These are phyloP conservation scores for Juncus effusus DNA, from an alignment of 176 grass and related monocot species.

Conservation along the genomic window DNA sequence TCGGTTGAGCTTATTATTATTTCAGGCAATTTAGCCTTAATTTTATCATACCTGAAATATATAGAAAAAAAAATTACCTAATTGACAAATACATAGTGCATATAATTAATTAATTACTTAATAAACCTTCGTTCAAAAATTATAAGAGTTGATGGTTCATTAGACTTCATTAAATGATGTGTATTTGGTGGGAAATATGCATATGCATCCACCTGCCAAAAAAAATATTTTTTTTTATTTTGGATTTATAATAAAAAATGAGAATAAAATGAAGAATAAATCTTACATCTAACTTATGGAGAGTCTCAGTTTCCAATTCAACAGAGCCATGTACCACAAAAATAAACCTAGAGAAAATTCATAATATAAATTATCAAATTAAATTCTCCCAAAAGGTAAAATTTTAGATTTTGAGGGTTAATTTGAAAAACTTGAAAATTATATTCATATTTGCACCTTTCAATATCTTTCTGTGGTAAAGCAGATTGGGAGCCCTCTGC, in stretches of 20 bases:
- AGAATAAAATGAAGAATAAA: constrained; percentile 21
- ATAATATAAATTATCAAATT: not conserved
- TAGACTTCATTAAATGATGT: constrained; percentile 57
- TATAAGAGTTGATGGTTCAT: constrained; percentile 48
- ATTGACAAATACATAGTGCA: not conserved
- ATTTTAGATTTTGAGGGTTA: constrained; percentile 1
- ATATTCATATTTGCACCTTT: constrained; percentile 49
- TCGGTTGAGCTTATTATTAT: constrained; percentile 68
- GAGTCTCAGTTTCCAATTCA: constrained; percentile 36
- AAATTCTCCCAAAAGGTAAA: not conserved
- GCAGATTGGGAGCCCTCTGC: constrained; percentile 78
- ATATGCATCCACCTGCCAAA: constrained; percentile 85
- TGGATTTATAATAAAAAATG: not conserved
- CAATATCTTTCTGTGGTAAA: constrained; percentile 71
- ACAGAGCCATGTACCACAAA: constrained; percentile 78
- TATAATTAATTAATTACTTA: constrained; percentile 14
- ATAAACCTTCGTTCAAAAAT: constrained; percentile 76
- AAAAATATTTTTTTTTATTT: constrained; percentile 10
- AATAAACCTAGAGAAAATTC: constrained; percentile 57
- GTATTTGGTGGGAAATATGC: constrained; percentile 84
- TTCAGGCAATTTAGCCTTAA: constrained; percentile 50
- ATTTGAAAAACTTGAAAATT: not conserved
- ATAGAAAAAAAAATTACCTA: not conserved
- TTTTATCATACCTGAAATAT: constrained; percentile 48
- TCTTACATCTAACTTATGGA: constrained; percentile 62